Conservation (phyloP, 1,284 basidiomycete genomes). For the Tilletia horrida region DNA sequence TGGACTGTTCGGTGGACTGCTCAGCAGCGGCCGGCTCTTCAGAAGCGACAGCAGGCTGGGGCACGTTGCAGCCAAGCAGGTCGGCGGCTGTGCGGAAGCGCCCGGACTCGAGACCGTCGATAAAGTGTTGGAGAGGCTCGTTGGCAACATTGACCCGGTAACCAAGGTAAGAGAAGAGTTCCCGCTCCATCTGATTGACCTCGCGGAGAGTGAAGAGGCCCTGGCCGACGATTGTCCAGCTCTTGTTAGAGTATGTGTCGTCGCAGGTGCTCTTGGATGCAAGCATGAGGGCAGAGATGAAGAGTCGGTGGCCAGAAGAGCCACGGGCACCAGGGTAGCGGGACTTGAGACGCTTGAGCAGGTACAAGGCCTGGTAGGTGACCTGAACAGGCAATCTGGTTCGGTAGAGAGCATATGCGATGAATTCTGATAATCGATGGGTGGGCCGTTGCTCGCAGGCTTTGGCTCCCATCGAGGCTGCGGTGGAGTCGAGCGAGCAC, state of each 20-base stretch:
- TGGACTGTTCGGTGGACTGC: no score
- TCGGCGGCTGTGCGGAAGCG: constrained; percentile 14
- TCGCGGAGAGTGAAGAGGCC: constrained; percentile 52
- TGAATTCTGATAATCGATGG: constrained; percentile 53
- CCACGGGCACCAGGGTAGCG: constrained; percentile 53
- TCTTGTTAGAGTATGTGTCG: constrained; percentile 55
- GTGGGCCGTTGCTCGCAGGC: constrained; percentile 24
- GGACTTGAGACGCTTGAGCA: constrained; percentile 51
- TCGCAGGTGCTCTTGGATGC: constrained; percentile 54
- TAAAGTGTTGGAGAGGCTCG: constrained; percentile 46
- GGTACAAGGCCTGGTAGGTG: constrained; percentile 49
- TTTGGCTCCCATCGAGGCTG: constrained; percentile 27
- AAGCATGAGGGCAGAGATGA: constrained; percentile 55
- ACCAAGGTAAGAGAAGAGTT: constrained; percentile 54
- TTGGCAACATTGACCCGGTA: constrained; percentile 48
- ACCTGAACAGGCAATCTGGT: constrained; percentile 51
- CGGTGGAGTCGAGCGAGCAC: constrained; percentile 49
- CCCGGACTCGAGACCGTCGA: constrained; percentile 38
- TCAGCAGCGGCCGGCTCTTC: constrained; percentile 15
- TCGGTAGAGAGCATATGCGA: constrained; percentile 54
- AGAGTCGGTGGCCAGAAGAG: constrained; percentile 54
- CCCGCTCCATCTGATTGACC: constrained; percentile 55
- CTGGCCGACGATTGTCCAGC: constrained; percentile 55
- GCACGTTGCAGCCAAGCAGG: not conserved
- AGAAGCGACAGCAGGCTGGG: not conserved